Evolutionary conservation across 2,329 filamentous ascomycete species (phyloP).

Genomic region (Claviceps sp.): DNA sequence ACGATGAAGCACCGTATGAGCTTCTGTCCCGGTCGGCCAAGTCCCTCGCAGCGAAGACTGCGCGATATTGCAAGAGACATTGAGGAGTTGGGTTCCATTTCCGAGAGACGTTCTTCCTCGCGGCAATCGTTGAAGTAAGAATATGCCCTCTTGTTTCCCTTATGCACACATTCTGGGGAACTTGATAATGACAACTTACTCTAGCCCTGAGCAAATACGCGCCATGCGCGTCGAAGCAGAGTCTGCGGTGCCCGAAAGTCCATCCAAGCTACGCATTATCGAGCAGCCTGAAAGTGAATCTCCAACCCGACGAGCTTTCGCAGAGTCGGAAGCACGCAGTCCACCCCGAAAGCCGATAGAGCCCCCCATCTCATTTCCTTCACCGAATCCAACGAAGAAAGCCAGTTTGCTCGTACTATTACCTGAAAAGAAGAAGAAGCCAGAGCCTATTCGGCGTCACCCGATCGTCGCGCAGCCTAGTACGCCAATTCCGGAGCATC

Average conservation of each 20-base stretch:
- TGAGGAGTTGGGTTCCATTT: conserved; percentile 42
- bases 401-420: conserved; percentile 9
- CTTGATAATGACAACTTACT: background rate
- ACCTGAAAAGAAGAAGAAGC: conserved; percentile 15
- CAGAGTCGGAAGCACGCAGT: conserved; percentile 9
- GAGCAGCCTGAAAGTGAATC: conserved; percentile 43
- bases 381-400: conserved; percentile 14
- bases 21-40: conserved; percentile 25
- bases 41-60: conserved; percentile 42
- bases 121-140: conserved; percentile 55
- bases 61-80: conserved; percentile 42
- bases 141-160: conserved; percentile 3
- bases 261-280: conserved; percentile 45
- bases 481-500: conserved; percentile 5
- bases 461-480: background rate
- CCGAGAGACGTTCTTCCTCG: conserved; percentile 55
- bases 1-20: conserved; percentile 28
- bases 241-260: conserved; percentile 57
- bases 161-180: background rate
- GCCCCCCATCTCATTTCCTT: conserved; percentile 18
- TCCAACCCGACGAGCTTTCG: conserved; percentile 18
- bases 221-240: conserved; percentile 39
- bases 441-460: background rate
- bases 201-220: conserved; percentile 47
- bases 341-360: conserved; percentile 14